Base-by-base conservation (phyloP, 2,329 filamentous ascomycete genomes). In the Lecanicillium sp. region DNA sequence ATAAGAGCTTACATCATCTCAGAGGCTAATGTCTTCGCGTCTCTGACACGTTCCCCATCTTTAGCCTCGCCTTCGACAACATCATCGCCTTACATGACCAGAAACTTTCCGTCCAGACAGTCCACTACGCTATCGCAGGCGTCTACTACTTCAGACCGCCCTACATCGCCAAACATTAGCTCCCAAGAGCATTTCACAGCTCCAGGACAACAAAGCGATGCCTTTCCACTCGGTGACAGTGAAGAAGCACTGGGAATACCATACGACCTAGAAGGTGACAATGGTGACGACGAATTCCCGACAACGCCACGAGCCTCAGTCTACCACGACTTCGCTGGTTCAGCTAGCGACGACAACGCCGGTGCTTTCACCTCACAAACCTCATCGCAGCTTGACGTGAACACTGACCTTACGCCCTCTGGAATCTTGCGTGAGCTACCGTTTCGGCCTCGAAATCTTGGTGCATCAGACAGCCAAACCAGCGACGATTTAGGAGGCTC, bases 1-100 rank as follows among this genome's bases (percentile, higher is more conserved):
- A 73, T 86, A 22, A 71, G 74, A 16, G 80, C 78, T 12, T 74
- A 72, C 46, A 56, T 85, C 19, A 77, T 85, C 29, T 81, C 80
- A 3, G 80, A 85, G 48, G 75, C 78, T 14, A 78, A 76, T 33
- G 70, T 78, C 29, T 83, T 85, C 42, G 74, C 78, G 4, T 69
- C 68, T 9, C 57, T 82, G 29, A 71, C 72, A 9, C 69, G 68
- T 30, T 74, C 75, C 4, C 71, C 77, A 2, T 73, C 75, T 2
- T 62, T 75, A 47, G 47, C 55, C 15, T 63, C 61, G 19, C 57
- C 64, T 4, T 65, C 63, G 4, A 48, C 59, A 11, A 46, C 57
- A 15, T 70, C 71, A 5, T 81, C 78, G 2, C 78, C 80, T 3
- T 59, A 63, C 5, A 64, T 68, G 42, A 62, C 58, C 9, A 48